Conservation (phyloP, 83 land plant species). For the Diphasiastrum complanatum region DNA sequence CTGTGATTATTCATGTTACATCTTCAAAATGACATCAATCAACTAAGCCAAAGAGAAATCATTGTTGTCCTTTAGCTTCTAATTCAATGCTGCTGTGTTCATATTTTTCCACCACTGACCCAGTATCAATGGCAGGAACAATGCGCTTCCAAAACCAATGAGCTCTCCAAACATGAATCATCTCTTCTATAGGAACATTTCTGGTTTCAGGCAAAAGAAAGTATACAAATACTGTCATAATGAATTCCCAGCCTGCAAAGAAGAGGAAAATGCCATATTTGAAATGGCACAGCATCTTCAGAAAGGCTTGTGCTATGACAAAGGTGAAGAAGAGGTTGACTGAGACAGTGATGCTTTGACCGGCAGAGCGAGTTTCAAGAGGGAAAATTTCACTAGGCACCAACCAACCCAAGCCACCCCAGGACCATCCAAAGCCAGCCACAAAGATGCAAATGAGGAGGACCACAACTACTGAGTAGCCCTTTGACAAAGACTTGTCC, state of each 20-base stretch:
- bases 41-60: no score
- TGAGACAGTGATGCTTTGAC: conserved; percentile 32
- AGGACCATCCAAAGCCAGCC: conserved; percentile 31
- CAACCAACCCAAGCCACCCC: conserved; percentile 34
- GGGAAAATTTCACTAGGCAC: conserved; percentile 35
- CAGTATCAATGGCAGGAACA: conserved; percentile 5
- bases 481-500: conserved; percentile 10
- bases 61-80: no score
- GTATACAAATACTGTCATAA: conserved; percentile 22
- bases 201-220: conserved; percentile 35
- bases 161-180: conserved; percentile 22
- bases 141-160: conserved; percentile 29
- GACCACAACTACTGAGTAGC: conserved; percentile 21
- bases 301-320: conserved; percentile 25
- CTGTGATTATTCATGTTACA: no score
- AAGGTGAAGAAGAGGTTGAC: conserved; percentile 29
- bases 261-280: conserved; percentile 31
- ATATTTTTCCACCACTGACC: no score
- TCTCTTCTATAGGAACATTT: conserved; percentile 28
- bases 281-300: conserved; percentile 32
- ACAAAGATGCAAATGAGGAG: conserved; percentile 25
- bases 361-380: conserved; percentile 30
- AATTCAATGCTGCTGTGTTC: no score
- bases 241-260: conserved; percentile 17
- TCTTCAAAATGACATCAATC: no score